These are phyloP conservation scores for Pleurostoma richardsiae DNA, from an alignment of 2,329 filamentous ascomycete genomes.

Conservation along the genomic window DNA sequence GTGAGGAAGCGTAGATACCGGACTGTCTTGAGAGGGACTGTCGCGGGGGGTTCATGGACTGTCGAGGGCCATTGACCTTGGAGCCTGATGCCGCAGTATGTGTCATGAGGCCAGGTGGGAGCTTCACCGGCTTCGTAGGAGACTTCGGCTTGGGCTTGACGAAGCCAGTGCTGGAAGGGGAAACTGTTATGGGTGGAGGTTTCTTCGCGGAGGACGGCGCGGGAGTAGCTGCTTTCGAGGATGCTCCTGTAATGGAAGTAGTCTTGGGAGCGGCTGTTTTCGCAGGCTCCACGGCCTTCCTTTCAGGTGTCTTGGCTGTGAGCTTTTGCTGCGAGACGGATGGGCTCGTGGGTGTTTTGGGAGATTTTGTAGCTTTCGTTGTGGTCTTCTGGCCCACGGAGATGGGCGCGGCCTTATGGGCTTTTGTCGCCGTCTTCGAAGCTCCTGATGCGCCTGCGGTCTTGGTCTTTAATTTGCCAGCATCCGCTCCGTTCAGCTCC, in stretches of 20 bases:
- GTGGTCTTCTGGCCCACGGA: conserved; percentile 30
- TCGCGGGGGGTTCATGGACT: too few species aligned
- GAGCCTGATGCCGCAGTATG: conserved; percentile 66
- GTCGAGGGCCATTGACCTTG: conserved; percentile 38
- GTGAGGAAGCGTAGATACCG: conserved; percentile 26
- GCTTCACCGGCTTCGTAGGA: conserved; percentile 61
- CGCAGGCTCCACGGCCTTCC: conserved; percentile 24
- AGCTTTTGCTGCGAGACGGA: conserved; percentile 12
- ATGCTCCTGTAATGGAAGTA: conserved; percentile 10
- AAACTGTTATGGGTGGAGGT: conserved; percentile 33
- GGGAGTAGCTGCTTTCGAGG: conserved; percentile 21
- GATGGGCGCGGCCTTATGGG: conserved; percentile 25
- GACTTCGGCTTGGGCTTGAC: conserved; percentile 61
- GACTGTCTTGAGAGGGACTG: conserved; percentile 33
- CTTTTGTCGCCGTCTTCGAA: conserved; percentile 11
- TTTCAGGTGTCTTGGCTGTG: conserved; percentile 25
- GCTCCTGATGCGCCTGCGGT: conserved; percentile 19
- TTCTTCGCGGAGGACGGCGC: conserved; percentile 32
- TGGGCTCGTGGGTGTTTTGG: conserved; percentile 5
- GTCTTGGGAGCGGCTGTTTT: conserved; percentile 23
- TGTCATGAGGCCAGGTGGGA: conserved; percentile 63
- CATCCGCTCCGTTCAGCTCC: conserved; percentile 13
- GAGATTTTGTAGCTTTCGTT: conserved; percentile 24
- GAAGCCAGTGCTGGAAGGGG: conserved; percentile 35
- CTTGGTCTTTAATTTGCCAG: conserved; percentile 22